Evolutionary conservation across 495 filamentous ascomycete species (phyloP), one percentile per base, ranked within the genome.

Genomic region (Aspergillus egyptiacus): DNA sequence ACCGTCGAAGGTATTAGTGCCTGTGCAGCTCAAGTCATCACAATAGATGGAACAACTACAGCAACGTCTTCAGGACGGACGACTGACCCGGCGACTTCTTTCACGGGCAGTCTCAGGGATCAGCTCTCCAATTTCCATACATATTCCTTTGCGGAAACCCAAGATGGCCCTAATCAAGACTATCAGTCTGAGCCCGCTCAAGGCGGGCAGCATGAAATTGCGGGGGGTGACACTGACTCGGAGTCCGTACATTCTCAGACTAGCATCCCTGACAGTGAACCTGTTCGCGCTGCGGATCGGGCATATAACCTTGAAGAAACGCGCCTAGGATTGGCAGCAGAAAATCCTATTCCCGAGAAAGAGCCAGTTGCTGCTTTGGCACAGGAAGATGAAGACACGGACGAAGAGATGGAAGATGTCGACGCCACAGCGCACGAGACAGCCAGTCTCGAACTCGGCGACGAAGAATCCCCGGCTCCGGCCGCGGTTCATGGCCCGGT

Each of bases 381-480:
- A 58, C 8, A 54, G 57, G 5, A 55, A 4, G 24, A 27, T 27
- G 15, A 51, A 34, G 59, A 56, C 13, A 44, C 35, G 11, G 46
- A 52, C 32, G 51, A 38, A 13, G 6, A 43, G 31, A 57, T 65
- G 27, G 54, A 62, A 32, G 59, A 54, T 5, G 41, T 49, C 7
- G 38, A 40, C 23, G 22, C 25, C 14, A 27, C 22, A 7, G 38
- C 4, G 13, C 69, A 71, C 45, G 64, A 67, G 48, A 68, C 65
- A 15, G 71, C 69, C 23, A 74, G 71, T 43, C 55, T 72, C 27
- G 71, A 74, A 40, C 62, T 72, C 5, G 68, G 69, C n/a, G 65
- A 65, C 24, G 64, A 66, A 19, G 47, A 53, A 2, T 14, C 39
- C 28, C 31, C 38, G 3, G 13, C 38, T 27, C 20, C 32, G 11